Evolutionary conservation across 2,329 filamentous ascomycete genomes (phyloP).

Genomic region (Aspergillus quadricinctus): DNA sequence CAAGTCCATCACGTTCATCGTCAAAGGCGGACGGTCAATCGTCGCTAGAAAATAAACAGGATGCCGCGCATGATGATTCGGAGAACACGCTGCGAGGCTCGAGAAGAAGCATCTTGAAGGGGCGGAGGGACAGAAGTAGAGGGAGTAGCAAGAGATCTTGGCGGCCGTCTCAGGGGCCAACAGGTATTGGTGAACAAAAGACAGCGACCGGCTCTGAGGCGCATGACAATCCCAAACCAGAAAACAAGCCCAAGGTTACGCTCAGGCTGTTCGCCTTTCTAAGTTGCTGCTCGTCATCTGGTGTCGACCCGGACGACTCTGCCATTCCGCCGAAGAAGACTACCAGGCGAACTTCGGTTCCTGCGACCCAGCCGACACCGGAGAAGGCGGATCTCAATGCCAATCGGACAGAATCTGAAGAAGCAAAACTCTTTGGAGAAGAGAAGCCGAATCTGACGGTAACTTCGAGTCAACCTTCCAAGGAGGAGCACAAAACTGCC

Average conservation of each 20-base stretch:
- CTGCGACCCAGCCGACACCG: conserved; percentile 33
- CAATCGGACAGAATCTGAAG: conserved; percentile 36
- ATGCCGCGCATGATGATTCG: conserved; percentile 29
- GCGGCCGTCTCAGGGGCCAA: conserved; percentile 31
- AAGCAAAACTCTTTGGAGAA: conserved; percentile 30
- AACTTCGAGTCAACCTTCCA: conserved; percentile 23
- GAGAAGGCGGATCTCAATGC: conserved; percentile 38
- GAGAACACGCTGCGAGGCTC: conserved; percentile 62
- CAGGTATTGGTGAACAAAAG: conserved; percentile 31
- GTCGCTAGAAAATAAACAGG: conserved; percentile 28
- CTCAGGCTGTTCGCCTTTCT: conserved; percentile 44
- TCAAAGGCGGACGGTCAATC: conserved; percentile 35
- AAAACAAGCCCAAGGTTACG: conserved; percentile 40
- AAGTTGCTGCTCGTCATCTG: conserved; percentile 46
- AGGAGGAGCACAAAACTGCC: conserved; percentile 25
- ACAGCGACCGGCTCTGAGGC: conserved; percentile 27
- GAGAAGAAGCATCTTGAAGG: conserved; percentile 61
- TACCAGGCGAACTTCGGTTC: conserved; percentile 34
- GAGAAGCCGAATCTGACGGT: conserved; percentile 36
- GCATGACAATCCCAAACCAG: conserved; percentile 29
- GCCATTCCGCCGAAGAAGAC: conserved; percentile 45
- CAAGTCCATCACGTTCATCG: conserved; percentile 37
- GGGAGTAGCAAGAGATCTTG: conserved; percentile 52
- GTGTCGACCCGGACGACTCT: conserved; percentile 42
- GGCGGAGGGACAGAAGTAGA: conserved; percentile 63